phyloP scores from a whole-genome alignment of 1,284 basidiomycete species.

The Heterobasidion occidentale region DNA sequence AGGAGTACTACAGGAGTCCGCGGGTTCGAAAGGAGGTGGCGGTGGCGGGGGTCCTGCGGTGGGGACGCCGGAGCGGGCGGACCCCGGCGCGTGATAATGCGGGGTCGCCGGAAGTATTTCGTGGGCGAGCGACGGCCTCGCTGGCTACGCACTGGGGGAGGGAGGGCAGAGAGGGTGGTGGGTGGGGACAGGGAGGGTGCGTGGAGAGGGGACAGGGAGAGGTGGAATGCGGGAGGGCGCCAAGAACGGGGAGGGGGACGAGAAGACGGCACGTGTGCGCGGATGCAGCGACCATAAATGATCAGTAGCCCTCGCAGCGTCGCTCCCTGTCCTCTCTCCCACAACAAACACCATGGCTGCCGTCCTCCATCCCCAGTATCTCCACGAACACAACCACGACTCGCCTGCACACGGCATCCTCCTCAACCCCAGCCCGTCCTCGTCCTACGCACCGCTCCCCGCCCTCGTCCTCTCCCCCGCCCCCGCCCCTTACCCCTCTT shows the following conservation, averaged over 20 bases:
- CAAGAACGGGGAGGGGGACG: neutral
- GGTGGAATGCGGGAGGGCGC: neutral
- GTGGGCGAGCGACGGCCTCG: no score
- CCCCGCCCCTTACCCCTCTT: conserved; percentile 15
- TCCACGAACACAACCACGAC: conserved; percentile 7
- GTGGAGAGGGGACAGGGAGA: neutral
- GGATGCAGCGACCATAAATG: neutral
- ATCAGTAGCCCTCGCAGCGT: neutral
- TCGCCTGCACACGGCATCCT: conserved; percentile 20
- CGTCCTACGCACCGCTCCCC: conserved; percentile 15
- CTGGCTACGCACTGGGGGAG: neutral
- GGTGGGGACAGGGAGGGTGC: neutral
- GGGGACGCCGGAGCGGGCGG: no score
- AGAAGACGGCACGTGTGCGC: neutral
- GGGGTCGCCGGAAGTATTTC: no score
- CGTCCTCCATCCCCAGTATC: conserved; percentile 7
- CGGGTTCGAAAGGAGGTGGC: no score
- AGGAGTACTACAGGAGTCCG: no score
- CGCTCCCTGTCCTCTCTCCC: neutral
- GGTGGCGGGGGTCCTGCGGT: no score
- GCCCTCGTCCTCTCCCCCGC: conserved; percentile 12
- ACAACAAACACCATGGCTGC: conserved; percentile 14
- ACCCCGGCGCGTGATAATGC: no score
- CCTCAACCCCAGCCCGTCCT: conserved; percentile 21
- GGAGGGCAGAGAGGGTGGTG: neutral